Base-by-base conservation (phyloP, 2,329 filamentous ascomycete species). In the Arthrocladium fulminans region DNA sequence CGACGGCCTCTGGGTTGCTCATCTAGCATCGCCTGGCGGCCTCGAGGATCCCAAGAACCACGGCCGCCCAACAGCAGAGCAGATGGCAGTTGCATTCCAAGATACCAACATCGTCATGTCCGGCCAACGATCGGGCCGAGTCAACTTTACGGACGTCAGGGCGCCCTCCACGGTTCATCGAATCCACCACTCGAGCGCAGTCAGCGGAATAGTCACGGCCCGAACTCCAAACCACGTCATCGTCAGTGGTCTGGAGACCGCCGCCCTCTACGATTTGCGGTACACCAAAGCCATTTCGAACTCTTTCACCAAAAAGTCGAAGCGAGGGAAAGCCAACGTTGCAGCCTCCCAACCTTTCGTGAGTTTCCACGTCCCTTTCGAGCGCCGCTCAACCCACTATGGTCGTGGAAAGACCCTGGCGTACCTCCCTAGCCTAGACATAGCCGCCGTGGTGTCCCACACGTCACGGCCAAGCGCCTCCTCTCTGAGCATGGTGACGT, bases 201-300 rank as follows among this genome's bases (percentile, higher is more conserved):
- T 56, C 17, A 53, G 24, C 17, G 44, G 45, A 19, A 45, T 55
- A n/a, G 32, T 27, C 8, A 29, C 35, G n/a, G 25, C 51, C 2
- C 34, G 48, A 2, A 51, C 46, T 27, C 40, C 44, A 4, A 40
- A 51, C 17, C 46, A 48, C 10, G 25, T 57, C 12, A 49, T 56
- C 32, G 44, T 54, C 42, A 51, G 48, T 32, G 54, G 55, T 9
- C 39, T 53, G 15, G 15, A 10, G 19, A 46, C 40, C 10, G 51
- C 52, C 39, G 45, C 43, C 9, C 42, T 57, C 13, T 58, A 58
- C 45, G 56, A 58, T 38, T 41, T 58, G 5, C 52, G 56, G 10
- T 56, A 42, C 47, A 30, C 45, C 1, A 41, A 51, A 20, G n/a
- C 20, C 9, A 50, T n/a, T 34, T 7, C 7, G 19, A 3, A 39